phyloP scores from a whole-genome alignment of 371 early-diverging fungal genomes.

The Rhizomucor miehei region DNA sequence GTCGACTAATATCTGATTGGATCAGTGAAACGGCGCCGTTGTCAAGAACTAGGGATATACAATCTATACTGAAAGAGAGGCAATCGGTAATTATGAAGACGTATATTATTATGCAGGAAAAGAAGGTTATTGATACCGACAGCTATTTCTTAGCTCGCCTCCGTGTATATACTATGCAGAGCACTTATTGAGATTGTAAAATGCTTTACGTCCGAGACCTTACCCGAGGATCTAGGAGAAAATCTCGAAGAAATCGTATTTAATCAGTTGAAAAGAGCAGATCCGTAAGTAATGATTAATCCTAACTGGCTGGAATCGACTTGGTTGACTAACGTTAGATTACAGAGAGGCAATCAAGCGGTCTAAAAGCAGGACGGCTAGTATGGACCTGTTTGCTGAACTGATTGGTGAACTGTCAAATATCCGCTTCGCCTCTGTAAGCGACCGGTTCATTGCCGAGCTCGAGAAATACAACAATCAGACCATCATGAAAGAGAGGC shows the following conservation, averaged over 20 bases:
- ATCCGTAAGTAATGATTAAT: slow-evolving; percentile 67
- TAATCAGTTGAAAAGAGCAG: slow-evolving; percentile 80
- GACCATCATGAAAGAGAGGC: slow-evolving; percentile 59
- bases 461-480: slow-evolving; percentile 68
- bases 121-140: neutral
- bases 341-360: slow-evolving; percentile 70
- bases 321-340: slow-evolving; percentile 1
- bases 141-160: slow-evolving; percentile 60
- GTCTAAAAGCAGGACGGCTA: slow-evolving; percentile 81
- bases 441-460: slow-evolving; percentile 90
- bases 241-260: slow-evolving; percentile 93
- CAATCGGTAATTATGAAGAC: slow-evolving; percentile 40
- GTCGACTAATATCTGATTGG: neutral
- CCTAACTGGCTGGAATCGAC: no score
- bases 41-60: slow-evolving; percentile 37
- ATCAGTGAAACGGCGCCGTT: slow-evolving; percentile 43
- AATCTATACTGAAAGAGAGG: slow-evolving; percentile 43
- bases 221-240: slow-evolving; percentile 84
- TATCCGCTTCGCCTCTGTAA: slow-evolving; percentile 88
- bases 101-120: neutral
- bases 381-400: slow-evolving; percentile 85
- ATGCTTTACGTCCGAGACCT: slow-evolving; percentile 64
- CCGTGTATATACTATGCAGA: slow-evolving; percentile 88
- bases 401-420: slow-evolving; percentile 87
- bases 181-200: slow-evolving; percentile 82